phyloP scores from a whole-genome alignment of 2,329 filamentous ascomycete species.

The Apiospora phragmitis region DNA sequence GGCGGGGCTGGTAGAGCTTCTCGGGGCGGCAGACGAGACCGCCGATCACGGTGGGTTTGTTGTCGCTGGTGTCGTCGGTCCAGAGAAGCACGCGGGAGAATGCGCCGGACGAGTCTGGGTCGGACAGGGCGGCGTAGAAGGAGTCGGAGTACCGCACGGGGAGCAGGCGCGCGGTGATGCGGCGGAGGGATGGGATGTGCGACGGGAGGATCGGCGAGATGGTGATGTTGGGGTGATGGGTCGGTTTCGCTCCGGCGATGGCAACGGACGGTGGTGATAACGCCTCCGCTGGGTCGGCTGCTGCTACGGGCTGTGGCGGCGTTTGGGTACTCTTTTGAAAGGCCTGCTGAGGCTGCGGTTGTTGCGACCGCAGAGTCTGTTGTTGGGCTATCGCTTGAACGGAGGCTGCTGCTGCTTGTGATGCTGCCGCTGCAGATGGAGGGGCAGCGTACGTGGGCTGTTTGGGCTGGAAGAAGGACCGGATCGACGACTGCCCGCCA shows the following conservation, averaged over 20 bases:
- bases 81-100: conserved; percentile 64
- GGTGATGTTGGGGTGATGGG: conserved; percentile 47
- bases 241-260: conserved; percentile 35
- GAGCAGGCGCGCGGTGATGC: conserved; percentile 66
- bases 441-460: conserved; percentile 42
- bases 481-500: conserved; percentile 55
- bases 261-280: conserved; percentile 17
- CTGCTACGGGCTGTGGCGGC: conserved; percentile 13
- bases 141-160: conserved; percentile 63
- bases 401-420: conserved; percentile 8
- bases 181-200: conserved; percentile 59
- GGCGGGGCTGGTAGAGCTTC: conserved; percentile 32
- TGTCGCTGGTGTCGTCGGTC: conserved; percentile 40
- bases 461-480: conserved; percentile 60
- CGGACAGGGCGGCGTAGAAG: conserved; percentile 59
- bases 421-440: conserved; percentile 20
- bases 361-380: conserved; percentile 14
- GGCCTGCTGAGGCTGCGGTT: conserved; percentile 11
- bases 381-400: neutral
- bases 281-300: conserved; percentile 20
- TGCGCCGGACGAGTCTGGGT: conserved; percentile 49
- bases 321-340: neutral
- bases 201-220: conserved; percentile 51
- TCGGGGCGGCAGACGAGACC: conserved; percentile 65
- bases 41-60: conserved; percentile 53